These are phyloP conservation scores for Solanum chaucha DNA, from an alignment of 257 asterid species.

Conservation along the genomic window DNA sequence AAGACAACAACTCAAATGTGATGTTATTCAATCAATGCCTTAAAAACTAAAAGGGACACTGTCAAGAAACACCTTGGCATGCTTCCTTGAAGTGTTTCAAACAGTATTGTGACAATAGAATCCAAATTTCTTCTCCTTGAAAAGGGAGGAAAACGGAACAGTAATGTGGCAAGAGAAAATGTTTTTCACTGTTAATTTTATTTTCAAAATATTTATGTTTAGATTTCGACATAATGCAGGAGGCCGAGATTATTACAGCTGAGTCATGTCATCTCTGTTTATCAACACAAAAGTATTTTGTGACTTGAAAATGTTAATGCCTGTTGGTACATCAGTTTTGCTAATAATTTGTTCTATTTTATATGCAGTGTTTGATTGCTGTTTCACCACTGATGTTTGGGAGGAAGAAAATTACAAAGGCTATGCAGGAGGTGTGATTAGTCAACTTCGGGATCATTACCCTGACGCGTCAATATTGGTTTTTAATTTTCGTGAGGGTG, in stretches of 20 bases:
- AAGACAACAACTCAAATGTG: not conserved
- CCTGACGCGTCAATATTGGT: constrained; percentile 79
- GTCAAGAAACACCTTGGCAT: not conserved
- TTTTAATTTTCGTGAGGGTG: constrained; percentile 78
- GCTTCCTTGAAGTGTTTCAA: not conserved
- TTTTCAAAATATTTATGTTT: not conserved
- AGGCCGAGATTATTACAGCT: not conserved
- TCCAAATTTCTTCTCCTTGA: not conserved
- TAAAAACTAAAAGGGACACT: not conserved
- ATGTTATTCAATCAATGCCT: not conserved
- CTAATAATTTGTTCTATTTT: constrained; percentile 1
- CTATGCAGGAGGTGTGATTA: constrained; percentile 60
- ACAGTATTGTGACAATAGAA: not conserved
- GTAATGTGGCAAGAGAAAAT: not conserved
- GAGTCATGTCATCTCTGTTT: not conserved
- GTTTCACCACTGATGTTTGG: constrained; percentile 76
- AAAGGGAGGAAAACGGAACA: not conserved
- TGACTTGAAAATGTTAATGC: not conserved
- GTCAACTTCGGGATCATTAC: constrained; percentile 58
- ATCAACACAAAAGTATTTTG: not conserved
- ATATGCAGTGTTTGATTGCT: constrained; percentile 72
- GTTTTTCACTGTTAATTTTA: not conserved
- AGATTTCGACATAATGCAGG: not conserved
- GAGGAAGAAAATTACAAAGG: constrained; percentile 55
- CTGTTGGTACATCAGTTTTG: not conserved